phyloP scores from a whole-genome alignment of 306 rosid genomes.

The Cucurbita moschata region DNA sequence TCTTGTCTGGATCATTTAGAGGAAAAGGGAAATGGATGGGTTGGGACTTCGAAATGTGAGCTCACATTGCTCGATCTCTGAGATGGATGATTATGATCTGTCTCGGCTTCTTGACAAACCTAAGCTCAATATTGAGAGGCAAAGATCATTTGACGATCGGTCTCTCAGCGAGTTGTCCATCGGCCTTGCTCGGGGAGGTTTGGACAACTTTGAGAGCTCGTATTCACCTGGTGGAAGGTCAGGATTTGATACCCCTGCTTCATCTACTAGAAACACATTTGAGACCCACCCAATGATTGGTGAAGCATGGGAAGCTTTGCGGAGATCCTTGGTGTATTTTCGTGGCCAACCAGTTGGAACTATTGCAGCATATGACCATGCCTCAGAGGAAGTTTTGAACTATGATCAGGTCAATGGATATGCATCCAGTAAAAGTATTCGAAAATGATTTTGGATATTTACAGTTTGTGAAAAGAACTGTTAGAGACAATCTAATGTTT shows the following conservation, averaged over 20 bases:
- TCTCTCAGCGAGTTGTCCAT: constrained; percentile 50
- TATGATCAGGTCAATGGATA: constrained; percentile 8
- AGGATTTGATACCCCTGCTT: constrained; percentile 36
- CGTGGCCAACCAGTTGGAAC: constrained; percentile 17
- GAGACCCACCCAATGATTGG: constrained; percentile 11
- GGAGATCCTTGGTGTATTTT: constrained; percentile 11
- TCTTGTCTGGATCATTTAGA: neutral
- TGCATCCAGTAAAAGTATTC: neutral
- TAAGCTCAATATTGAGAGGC: constrained; percentile 54
- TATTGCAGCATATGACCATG: constrained; percentile 11
- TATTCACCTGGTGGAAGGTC: constrained; percentile 59
- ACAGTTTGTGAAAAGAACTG: neutral
- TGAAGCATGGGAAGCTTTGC: constrained; percentile 15
- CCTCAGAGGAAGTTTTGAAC: constrained; percentile 13
- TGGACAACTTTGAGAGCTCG: constrained; percentile 38
- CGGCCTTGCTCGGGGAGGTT: constrained; percentile 36
- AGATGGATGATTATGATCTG: constrained; percentile 55
- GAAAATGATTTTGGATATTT: neutral
- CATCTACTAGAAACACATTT: constrained; percentile 10
- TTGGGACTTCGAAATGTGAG: constrained; percentile 39
- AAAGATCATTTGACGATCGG: constrained; percentile 64
- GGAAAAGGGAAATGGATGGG: constrained; percentile 35
- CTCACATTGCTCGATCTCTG: constrained; percentile 50
- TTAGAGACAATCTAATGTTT: too few species aligned
- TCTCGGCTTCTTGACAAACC: constrained; percentile 44